Conservation (phyloP, 2,329 filamentous ascomycete species). For the Fusarium burgessii region DNA sequence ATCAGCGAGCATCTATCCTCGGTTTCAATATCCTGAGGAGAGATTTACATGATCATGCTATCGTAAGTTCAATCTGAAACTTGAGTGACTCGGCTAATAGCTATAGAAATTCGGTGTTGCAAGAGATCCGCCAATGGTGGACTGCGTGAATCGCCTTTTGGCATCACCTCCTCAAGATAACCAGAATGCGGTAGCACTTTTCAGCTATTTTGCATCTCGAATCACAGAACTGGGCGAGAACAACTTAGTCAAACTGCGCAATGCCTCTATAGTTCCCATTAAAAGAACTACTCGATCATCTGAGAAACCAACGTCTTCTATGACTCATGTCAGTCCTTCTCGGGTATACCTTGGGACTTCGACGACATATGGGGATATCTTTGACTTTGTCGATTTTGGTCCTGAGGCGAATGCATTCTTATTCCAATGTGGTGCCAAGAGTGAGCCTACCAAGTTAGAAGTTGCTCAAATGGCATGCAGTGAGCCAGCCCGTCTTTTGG, state of each 20-base stretch:
- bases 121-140: conserved; percentile 81
- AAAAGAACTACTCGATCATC: conserved; percentile 49
- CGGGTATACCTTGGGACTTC: conserved; percentile 84
- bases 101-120: conserved; percentile 82
- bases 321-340: conserved; percentile 69
- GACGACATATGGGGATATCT: conserved; percentile 83
- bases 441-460: conserved; percentile 88
- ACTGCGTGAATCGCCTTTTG: conserved; percentile 80
- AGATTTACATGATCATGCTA: conserved; percentile 83
- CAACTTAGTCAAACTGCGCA: conserved; percentile 70
- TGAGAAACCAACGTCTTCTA: conserved; percentile 56
- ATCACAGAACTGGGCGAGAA: conserved; percentile 77
- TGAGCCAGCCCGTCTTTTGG: conserved; percentile 85
- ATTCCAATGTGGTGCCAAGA: conserved; percentile 88
- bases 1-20: conserved; percentile 79
- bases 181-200: conserved; percentile 76
- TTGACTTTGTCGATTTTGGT: conserved; percentile 97
- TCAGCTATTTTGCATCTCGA: conserved; percentile 85
- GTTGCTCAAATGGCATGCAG: conserved; percentile 85
- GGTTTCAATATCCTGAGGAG: conserved; percentile 82
- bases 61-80: conserved; percentile 52
- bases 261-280: conserved; percentile 80
- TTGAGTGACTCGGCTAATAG: conserved; percentile 12
- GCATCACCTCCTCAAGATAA: conserved; percentile 76
- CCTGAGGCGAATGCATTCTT: conserved; percentile 88